Evolutionary conservation across 805 yeast genomes (phyloP).

Genomic region (Lipomyces starkeyi): DNA sequence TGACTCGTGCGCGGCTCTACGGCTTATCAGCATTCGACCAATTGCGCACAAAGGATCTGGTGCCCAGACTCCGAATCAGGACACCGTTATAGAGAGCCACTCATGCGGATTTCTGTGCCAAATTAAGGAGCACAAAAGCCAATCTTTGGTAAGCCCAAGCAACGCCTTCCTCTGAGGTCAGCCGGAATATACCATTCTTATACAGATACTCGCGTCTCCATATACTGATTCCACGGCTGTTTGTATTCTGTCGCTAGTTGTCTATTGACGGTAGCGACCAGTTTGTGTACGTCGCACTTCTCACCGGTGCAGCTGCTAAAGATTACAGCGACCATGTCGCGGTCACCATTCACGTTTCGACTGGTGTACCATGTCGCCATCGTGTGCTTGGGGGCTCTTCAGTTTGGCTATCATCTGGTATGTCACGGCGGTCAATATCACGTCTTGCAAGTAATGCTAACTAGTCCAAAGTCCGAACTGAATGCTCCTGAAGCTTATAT

Average conservation of each 20-base stretch:
- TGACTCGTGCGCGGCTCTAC: too few species aligned
- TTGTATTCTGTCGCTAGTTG: background rate
- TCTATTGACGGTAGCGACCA: background rate
- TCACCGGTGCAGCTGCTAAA: too few species aligned
- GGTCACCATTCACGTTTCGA: constrained; percentile 22
- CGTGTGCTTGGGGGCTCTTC: constrained; percentile 78
- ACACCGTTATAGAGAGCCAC: too few species aligned
- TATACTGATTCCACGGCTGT: background rate
- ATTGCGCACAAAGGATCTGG: too few species aligned
- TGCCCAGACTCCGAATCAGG: too few species aligned
- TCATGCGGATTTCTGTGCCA: too few species aligned
- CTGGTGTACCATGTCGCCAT: constrained; percentile 48
- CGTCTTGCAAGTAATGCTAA: background rate
- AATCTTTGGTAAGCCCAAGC: too few species aligned
- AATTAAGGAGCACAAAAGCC: too few species aligned
- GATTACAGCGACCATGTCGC: constrained; percentile 7
- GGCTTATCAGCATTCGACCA: too few species aligned
- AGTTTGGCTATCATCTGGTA: constrained; percentile 89
- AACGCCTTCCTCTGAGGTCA: background rate
- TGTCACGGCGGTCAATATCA: constrained; percentile 17
- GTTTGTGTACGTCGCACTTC: background rate
- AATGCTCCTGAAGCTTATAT: constrained; percentile 74
- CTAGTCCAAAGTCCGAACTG: constrained; percentile 63
- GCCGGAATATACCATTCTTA: background rate
- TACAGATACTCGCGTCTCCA: background rate